phyloP scores from a whole-genome alignment of 441 rosid genomes.

The Aquilaria agallochum region DNA sequence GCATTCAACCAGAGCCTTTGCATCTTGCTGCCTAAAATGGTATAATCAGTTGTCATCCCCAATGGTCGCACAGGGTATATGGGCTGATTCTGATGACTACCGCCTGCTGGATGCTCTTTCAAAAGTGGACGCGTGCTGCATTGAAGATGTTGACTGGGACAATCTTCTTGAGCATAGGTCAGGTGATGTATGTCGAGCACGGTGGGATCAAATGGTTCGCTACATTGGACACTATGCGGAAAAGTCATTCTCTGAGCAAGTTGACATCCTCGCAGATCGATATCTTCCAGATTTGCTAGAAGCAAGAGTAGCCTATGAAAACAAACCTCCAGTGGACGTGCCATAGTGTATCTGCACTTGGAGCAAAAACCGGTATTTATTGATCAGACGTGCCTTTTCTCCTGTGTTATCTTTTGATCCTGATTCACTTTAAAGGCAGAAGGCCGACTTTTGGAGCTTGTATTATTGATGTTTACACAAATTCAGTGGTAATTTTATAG shows the following conservation, averaged over 20 bases:
- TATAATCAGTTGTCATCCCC: slow-evolving; percentile 56
- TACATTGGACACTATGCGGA: slow-evolving; percentile 40
- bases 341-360: not conserved
- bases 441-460: too few relatives aligned
- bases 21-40: slow-evolving; percentile 61
- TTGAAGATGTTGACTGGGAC: slow-evolving; percentile 90
- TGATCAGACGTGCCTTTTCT: too few relatives aligned
- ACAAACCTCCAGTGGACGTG: slow-evolving; percentile 27
- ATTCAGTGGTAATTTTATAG: too few relatives aligned
- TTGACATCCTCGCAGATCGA: slow-evolving; percentile 52
- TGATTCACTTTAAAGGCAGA: too few relatives aligned
- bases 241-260: slow-evolving; percentile 63
- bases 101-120: slow-evolving; percentile 49
- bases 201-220: slow-evolving; percentile 75
- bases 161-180: slow-evolving; percentile 52
- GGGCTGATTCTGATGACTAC: slow-evolving; percentile 82
- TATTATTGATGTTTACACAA: too few relatives aligned
- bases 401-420: too few relatives aligned
- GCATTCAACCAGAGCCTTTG: slow-evolving; percentile 35
- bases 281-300: slow-evolving; percentile 62
- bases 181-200: slow-evolving; percentile 58
- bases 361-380: too few relatives aligned
- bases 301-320: slow-evolving; percentile 56
- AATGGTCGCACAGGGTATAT: slow-evolving; percentile 60
- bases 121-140: slow-evolving; percentile 63